Evolutionary conservation across 257 asterid species (phyloP).

Genomic region (Phtheirospermum japonicum): DNA sequence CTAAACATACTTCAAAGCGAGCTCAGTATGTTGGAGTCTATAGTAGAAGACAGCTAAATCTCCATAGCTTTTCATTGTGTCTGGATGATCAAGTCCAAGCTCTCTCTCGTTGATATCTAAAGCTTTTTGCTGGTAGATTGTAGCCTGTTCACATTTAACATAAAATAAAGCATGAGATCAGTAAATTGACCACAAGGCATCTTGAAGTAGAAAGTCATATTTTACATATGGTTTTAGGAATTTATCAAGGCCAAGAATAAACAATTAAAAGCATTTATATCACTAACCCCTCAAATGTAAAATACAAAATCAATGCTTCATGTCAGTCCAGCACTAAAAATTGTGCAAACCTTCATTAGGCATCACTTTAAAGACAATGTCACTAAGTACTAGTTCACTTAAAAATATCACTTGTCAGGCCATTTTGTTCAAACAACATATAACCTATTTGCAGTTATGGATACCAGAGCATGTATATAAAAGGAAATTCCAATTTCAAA

Average conservation of each 20-base stretch:
- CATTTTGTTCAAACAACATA: slow-evolving; percentile 11
- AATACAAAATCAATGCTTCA: no score
- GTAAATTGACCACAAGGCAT: background rate
- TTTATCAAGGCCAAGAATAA: background rate
- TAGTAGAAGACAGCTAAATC: slow-evolving; percentile 82
- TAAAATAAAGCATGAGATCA: slow-evolving; percentile 14
- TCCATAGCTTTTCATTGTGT: slow-evolving; percentile 87
- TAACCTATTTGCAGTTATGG: slow-evolving; percentile 7
- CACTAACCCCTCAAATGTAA: no score
- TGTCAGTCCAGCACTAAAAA: no score
- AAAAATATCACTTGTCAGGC: background rate
- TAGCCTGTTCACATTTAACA: slow-evolving; percentile 45
- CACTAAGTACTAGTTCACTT: no score
- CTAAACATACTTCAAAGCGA: slow-evolving; percentile 32
- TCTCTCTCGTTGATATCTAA: slow-evolving; percentile 83
- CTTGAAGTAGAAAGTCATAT: background rate
- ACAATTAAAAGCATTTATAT: background rate
- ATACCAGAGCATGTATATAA: slow-evolving; percentile 2
- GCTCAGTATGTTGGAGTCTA: slow-evolving; percentile 74
- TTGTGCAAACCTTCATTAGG: no score
- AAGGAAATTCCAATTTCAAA: background rate
- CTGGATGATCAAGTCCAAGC: slow-evolving; percentile 82
- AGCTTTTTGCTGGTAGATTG: slow-evolving; percentile 81
- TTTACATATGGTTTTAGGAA: background rate
- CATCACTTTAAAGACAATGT: no score